phyloP scores from a whole-genome alignment of 2,329 filamentous ascomycete genomes.

The Microascus cirrosus region DNA sequence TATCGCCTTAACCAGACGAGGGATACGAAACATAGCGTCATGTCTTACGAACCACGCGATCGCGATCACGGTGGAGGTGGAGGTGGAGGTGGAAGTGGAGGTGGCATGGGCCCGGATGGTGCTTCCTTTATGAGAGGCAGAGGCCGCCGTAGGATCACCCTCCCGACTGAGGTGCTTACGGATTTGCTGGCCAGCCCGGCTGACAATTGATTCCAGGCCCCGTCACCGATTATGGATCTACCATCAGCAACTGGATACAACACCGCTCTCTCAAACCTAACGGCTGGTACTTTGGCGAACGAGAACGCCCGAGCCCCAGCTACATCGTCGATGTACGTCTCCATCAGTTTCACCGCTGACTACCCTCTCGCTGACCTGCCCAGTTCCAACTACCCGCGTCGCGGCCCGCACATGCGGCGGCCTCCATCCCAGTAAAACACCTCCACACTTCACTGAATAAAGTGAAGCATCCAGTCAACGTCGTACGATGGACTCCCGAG shows the following conservation, averaged over 20 bases:
- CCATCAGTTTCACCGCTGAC: neutral
- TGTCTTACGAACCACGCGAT: slow-evolving; percentile 34
- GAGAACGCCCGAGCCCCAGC: slow-evolving; percentile 75
- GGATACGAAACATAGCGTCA: slow-evolving; percentile 15
- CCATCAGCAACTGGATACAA: slow-evolving; percentile 84
- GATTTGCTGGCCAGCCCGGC: neutral
- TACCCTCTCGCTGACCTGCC: neutral
- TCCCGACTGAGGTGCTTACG: neutral
- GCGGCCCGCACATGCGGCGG: slow-evolving; percentile 61
- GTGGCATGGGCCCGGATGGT: slow-evolving; percentile 9
- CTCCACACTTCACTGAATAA: slow-evolving; percentile 98
- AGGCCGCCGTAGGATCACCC: slow-evolving; percentile 34
- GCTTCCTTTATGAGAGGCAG: slow-evolving; percentile 35
- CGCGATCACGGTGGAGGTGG: slow-evolving; percentile 23
- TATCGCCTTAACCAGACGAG: neutral
- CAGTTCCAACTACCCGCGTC: slow-evolving; percentile 83
- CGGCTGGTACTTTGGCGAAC: slow-evolving; percentile 59
- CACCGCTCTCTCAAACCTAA: slow-evolving; percentile 61
- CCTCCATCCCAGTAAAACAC: slow-evolving; percentile 88
- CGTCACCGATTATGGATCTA: slow-evolving; percentile 87
- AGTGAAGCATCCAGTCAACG: slow-evolving; percentile 93
- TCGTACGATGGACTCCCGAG: slow-evolving; percentile 95
- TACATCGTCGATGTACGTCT: slow-evolving; percentile 69
- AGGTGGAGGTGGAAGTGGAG: slow-evolving; percentile 23
- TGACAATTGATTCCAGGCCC: slow-evolving; percentile 46